Evolutionary conservation across 352 stramenopile genomes (phyloP), one percentile per base, ranked within the genome.

Genomic region (Phytopythium ostracodes): DNA sequence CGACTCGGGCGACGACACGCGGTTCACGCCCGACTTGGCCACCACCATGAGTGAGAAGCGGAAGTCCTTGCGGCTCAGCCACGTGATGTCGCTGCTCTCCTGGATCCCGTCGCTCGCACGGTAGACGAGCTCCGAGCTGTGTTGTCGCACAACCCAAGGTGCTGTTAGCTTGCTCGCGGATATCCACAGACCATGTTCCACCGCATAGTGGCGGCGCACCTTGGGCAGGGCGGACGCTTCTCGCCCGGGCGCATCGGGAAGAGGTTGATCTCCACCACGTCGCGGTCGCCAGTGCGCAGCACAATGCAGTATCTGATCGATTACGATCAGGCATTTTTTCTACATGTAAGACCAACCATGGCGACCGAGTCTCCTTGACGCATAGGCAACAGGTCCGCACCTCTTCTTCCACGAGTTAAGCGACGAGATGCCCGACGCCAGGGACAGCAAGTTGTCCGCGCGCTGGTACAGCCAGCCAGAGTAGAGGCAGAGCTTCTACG

Each of bases 321-420:
- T n/a, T 25, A 47, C 33, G 33, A 2, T 14, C 33, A 10, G 6
- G 14, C 6, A 15, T 10, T 2, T 11, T 10, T 38, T n/a, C n/a
- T n/a, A n/a, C n/a, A n/a, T n/a, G n/a, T n/a, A n/a, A n/a, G n/a
- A n/a, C n/a, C n/a, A n/a, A n/a, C n/a, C n/a, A n/a, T n/a, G n/a
- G n/a, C n/a, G n/a, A n/a, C n/a, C n/a, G n/a, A n/a, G n/a, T n/a
- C n/a, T n/a, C n/a, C n/a, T n/a, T 11, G 25, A 22, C 46, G 20
- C 46, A 40, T 17, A 15, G 2, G 40, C 20, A 43, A n/a, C 44
- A 10, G n/a, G 29, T 12, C 8, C 55, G 14, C 51, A 95, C 87
- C 84, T 73, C 54, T 83, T 81, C 66, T 90, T 94, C 87, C 87
- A 96, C 56, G 84, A 92, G 49, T 92, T 82, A 31, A 96, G 67